A percentile compares a stretch with the other conserved stretches of the same genome.
phyloP scores from a whole-genome alignment of 306 rosid species.

The Prunus armeniaca region DNA sequence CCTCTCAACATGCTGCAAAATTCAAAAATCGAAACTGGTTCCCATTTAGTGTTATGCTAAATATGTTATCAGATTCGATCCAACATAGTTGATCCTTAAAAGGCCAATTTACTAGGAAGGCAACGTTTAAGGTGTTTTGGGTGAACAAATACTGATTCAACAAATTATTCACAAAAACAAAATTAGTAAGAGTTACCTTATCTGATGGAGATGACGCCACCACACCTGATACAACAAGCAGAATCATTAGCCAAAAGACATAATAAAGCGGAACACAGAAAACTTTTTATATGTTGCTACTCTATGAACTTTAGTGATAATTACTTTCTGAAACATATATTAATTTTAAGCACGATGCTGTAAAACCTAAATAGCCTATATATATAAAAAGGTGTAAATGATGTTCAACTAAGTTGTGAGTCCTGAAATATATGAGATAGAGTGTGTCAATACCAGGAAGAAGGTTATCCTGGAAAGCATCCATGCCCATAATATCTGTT shows the following conservation, averaged over 20 bases:
- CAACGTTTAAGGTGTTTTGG: not conserved
- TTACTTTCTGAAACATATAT: constrained; percentile 10
- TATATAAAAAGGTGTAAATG: not conserved
- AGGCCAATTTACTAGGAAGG: constrained; percentile 16
- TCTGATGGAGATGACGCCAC: constrained; percentile 33
- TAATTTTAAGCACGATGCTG: not conserved
- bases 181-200: constrained; percentile 51
- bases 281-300: constrained; percentile 14
- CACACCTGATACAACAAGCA: constrained; percentile 50
- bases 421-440: not conserved
- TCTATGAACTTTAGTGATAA: constrained; percentile 14
- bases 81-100: constrained; percentile 11
- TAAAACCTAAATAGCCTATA: not conserved
- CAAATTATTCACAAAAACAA: constrained; percentile 19
- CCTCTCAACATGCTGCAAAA: constrained; percentile 54
- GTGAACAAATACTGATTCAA: not conserved
- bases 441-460: constrained; percentile 46
- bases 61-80: constrained; percentile 13
- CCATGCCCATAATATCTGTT: constrained; percentile 67
- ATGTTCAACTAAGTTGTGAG: not conserved
- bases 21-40: constrained; percentile 13
- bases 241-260: constrained; percentile 26
- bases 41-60: constrained; percentile 26
- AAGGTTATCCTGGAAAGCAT: constrained; percentile 47
- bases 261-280: not conserved